These are phyloP conservation scores for Agrocybe pediades DNA, from an alignment of 768 basidiomycete species.

Conservation along the genomic window DNA sequence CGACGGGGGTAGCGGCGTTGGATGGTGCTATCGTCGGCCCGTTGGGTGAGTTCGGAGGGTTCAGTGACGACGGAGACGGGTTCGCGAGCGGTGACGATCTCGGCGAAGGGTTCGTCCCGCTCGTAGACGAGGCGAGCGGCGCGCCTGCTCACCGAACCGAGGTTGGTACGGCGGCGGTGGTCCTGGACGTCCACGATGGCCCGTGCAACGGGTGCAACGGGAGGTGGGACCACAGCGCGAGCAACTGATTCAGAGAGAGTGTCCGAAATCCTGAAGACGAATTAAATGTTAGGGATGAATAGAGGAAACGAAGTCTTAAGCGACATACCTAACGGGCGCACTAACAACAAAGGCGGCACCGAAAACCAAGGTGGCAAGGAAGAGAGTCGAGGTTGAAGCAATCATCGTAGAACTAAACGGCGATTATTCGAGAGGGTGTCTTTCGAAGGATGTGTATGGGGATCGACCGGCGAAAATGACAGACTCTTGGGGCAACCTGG, in stretches of 20 bases:
- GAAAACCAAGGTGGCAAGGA: slow-evolving; percentile 40
- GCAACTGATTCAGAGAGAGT: slow-evolving; percentile 25
- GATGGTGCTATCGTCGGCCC: slow-evolving; percentile 10
- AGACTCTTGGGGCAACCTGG: slow-evolving; percentile 47
- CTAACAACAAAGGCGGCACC: slow-evolving; percentile 36
- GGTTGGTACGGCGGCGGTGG: slow-evolving; percentile 18
- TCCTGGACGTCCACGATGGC: slow-evolving; percentile 30
- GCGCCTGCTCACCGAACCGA: slow-evolving; percentile 23
- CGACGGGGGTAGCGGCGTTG: slow-evolving; percentile 31
- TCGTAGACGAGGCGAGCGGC: slow-evolving; percentile 27
- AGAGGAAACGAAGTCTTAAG: background rate
- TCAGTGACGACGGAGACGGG: slow-evolving; percentile 16
- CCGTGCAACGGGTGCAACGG: slow-evolving; percentile 22
- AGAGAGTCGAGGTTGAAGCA: slow-evolving; percentile 35
- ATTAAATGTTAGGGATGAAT: background rate
- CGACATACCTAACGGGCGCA: slow-evolving; percentile 40
- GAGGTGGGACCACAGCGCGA: slow-evolving; percentile 23
- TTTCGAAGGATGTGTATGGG: slow-evolving; percentile 34
- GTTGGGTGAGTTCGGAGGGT: slow-evolving; percentile 23
- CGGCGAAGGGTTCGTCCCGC: slow-evolving; percentile 17
- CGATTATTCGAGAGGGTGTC: slow-evolving; percentile 23
- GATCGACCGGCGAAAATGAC: slow-evolving; percentile 44
- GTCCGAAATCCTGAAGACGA: slow-evolving; percentile 26
- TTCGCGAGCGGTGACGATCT: slow-evolving; percentile 4
- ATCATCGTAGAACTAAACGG: slow-evolving; percentile 41